Evolutionary conservation across 2,329 filamentous ascomycete species (phyloP).

Genomic region (Aspergillus ibericus): DNA sequence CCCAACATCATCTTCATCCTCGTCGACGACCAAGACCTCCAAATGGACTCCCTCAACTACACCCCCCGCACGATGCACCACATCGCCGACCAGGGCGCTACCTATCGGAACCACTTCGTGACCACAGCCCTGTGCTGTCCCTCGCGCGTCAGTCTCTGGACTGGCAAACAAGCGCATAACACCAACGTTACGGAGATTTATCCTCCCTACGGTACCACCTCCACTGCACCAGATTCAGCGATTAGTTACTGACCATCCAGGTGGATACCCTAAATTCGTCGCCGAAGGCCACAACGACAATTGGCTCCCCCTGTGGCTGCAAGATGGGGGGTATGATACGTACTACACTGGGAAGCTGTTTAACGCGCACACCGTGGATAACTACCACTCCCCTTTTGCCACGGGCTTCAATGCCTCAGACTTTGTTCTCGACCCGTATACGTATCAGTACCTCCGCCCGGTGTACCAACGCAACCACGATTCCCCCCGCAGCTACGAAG

Average conservation of each 20-base stretch:
- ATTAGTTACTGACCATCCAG: slow-evolving; percentile 28
- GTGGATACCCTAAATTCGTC: slow-evolving; percentile 53
- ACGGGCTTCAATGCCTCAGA: slow-evolving; percentile 40
- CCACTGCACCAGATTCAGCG: background rate
- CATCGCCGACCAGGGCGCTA: slow-evolving; percentile 56
- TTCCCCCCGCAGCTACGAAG: slow-evolving; percentile 53
- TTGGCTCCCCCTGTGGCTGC: slow-evolving; percentile 55
- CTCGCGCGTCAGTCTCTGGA: slow-evolving; percentile 62
- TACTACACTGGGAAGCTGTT: slow-evolving; percentile 60
- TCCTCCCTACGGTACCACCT: slow-evolving; percentile 48
- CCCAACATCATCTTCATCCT: slow-evolving; percentile 65
- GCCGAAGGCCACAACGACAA: slow-evolving; percentile 52
- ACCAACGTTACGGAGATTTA: slow-evolving; percentile 63
- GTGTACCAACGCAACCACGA: slow-evolving; percentile 60
- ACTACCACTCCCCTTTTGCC: slow-evolving; percentile 46
- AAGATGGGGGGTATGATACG: slow-evolving; percentile 53
- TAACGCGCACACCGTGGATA: slow-evolving; percentile 51
- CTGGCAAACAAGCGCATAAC: slow-evolving; percentile 65
- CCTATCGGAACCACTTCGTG: slow-evolving; percentile 62
- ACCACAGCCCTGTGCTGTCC: slow-evolving; percentile 67
- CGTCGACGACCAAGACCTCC: slow-evolving; percentile 65
- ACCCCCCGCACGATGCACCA: slow-evolving; percentile 58
- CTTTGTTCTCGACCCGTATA: slow-evolving; percentile 45
- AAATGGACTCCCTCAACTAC: slow-evolving; percentile 59
- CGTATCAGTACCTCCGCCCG: slow-evolving; percentile 65